Conservation (phyloP, 768 basidiomycete genomes). For the Boletus vermiculosoides region DNA sequence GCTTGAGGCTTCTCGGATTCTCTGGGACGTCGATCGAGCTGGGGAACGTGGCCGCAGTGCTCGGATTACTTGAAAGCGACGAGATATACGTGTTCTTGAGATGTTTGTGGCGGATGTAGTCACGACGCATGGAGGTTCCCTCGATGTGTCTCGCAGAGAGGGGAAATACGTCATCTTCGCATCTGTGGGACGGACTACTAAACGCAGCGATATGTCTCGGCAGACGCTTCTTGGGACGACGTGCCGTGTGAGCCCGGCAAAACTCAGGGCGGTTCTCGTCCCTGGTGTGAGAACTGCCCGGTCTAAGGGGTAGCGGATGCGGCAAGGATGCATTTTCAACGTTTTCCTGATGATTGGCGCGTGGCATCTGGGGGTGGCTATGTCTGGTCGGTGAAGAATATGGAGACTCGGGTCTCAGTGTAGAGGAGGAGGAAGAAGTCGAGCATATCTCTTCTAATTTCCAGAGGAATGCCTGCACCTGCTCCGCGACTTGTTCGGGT, state of each 20-base stretch:
- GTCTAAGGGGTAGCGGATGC: not conserved
- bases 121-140: constrained; percentile 23
- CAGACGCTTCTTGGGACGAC: constrained; percentile 11
- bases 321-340: not conserved
- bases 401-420: not conserved
- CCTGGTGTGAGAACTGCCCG: not conserved
- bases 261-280: constrained; percentile 12
- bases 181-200: constrained; percentile 4
- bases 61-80: constrained; percentile 18
- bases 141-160: constrained; percentile 26
- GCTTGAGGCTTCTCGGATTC: constrained; percentile 18
- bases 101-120: constrained; percentile 27
- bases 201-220: not conserved
- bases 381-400: constrained; percentile 2
- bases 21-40: constrained; percentile 17
- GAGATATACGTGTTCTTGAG: constrained; percentile 32
- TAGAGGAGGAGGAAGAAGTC: not conserved
- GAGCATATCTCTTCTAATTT: constrained; percentile 19
- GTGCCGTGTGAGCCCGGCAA: not conserved
- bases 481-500: constrained; percentile 18
- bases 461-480: constrained; percentile 22
- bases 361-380: not conserved
- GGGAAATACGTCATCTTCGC: constrained; percentile 25
- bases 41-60: constrained; percentile 8
- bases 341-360: constrained; percentile 2